A percentile compares a stretch with the other conserved stretches of the same genome.
phyloP scores from a whole-genome alignment of 2,329 filamentous ascomycete genomes.

The Trichoderma sp. region DNA sequence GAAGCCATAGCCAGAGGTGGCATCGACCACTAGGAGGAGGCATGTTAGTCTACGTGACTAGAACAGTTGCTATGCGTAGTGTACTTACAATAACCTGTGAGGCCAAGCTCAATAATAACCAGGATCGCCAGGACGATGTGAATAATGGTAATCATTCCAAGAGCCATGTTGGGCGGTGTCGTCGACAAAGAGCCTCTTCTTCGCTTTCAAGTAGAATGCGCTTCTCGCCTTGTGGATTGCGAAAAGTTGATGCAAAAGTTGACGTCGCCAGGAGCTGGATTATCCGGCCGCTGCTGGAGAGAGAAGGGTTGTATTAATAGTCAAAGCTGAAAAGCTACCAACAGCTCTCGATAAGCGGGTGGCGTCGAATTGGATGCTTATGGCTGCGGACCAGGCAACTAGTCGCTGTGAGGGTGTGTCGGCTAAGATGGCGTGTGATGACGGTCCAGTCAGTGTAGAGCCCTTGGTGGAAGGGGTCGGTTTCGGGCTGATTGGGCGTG shows the following conservation, averaged over 20 bases:
- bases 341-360: constrained; percentile 1
- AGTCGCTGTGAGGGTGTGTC: constrained; percentile 14
- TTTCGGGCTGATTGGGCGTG: constrained; percentile 26
- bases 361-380: constrained; percentile 23
- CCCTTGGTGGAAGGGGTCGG: constrained; percentile 11
- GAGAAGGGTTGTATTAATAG: constrained; percentile 16
- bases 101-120: constrained; percentile 71
- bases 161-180: constrained; percentile 47
- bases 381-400: constrained; percentile 11
- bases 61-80: too few relatives aligned
- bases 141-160: constrained; percentile 61
- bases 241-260: too few relatives aligned
- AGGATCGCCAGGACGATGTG: constrained; percentile 70
- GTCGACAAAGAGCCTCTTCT: not conserved
- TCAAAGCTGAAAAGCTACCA: constrained; percentile 1
- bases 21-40: constrained; percentile 26
- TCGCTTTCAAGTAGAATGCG: not conserved
- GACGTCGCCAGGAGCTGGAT: not conserved
- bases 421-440: constrained; percentile 24
- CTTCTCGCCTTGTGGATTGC: not conserved
- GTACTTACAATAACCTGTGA: constrained; percentile 70
- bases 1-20: constrained; percentile 7
- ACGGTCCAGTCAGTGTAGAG: constrained; percentile 24
- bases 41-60: not conserved
- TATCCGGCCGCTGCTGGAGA: constrained; percentile 8